Conservation (phyloP, 2,329 filamentous ascomycete genomes). For the Trichoderma brevicompactum region DNA sequence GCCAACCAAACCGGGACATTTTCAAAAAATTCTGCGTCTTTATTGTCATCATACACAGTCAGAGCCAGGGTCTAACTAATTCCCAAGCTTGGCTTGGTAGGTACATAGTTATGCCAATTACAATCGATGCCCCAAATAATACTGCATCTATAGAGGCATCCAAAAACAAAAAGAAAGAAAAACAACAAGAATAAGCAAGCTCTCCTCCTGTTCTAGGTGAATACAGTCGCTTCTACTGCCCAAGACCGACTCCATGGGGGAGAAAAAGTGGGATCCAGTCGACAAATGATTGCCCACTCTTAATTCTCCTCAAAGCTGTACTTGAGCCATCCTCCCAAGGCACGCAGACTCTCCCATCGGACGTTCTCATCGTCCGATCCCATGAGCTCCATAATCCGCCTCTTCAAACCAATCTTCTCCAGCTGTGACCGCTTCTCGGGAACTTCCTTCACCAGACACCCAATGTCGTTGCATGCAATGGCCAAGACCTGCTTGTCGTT, state of each 20-base stretch:
- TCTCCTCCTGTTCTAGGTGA: conserved; percentile 9
- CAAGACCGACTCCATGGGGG: conserved; percentile 10
- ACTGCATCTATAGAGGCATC: conserved; percentile 35
- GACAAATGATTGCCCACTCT: not conserved
- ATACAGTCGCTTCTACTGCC: conserved; percentile 5
- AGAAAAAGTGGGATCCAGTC: not conserved
- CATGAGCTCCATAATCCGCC: conserved; percentile 92
- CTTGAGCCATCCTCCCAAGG: conserved; percentile 70
- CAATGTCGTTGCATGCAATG: conserved; percentile 91
- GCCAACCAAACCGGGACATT: not conserved
- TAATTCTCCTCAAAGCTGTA: conserved; percentile 60
- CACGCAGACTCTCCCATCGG: conserved; percentile 88
- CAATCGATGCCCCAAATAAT: conserved; percentile 37
- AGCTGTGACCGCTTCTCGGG: conserved; percentile 80
- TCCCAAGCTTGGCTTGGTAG: conserved; percentile 33
- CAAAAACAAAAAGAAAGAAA: conserved; percentile 11
- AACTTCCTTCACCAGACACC: conserved; percentile 84
- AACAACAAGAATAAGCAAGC: conserved; percentile 14
- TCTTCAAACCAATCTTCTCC: conserved; percentile 84
- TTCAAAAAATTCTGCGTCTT: conserved; percentile 21
- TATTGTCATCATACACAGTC: conserved; percentile 25
- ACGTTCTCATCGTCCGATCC: conserved; percentile 85
- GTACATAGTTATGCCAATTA: conserved; percentile 39
- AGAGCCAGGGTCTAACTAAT: conserved; percentile 26
- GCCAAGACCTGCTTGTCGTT: conserved; percentile 87